Evolutionary conservation across 2,329 filamentous ascomycete species (phyloP), one percentile per base, ranked within the genome.

Genomic region (Chaetomium strumarium): DNA sequence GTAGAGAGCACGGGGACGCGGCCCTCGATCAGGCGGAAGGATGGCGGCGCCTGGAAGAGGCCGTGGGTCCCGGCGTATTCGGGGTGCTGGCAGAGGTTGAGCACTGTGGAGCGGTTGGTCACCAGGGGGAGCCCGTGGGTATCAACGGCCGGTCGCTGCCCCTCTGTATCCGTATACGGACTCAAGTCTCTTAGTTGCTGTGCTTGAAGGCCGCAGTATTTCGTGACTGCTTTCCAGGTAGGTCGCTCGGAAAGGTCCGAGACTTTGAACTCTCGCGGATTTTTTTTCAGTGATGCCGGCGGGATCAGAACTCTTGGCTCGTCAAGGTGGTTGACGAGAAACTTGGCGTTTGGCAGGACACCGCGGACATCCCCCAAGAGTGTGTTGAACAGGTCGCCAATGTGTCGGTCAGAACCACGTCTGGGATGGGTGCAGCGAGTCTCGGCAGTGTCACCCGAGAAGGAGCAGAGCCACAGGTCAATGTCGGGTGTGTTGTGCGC

Each of bases 271-370:
- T 19, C 24, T 11, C n/a, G n/a, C n/a, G n/a, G n/a, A n/a, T n/a
- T 38, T 11, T 3, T 47, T 14, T 11, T n/a, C 20, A 10, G 24
- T 12, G 46, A 13, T 0, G 58, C 55, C 0, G 64, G 66, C 1
- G 65, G 66, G 9, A 69, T 38, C 16, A 77, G 9, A 2, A 75
- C 68, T 3, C 68, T 63, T 1, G 76, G 74, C 55, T 79, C 75
- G 48, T 79, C 75, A 3, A 78, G 62, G 37, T 72, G 68, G 42
- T 77, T 79, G 14, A 77, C 62, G 0, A 77, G 64, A 20, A 78
- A 70, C 8, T 63, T 63, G 10, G 74, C 50, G 29, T 75, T 62
- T 0, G 72, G 70, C n/a, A n/a, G n/a, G 5, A 75, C 41, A 0
- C 46, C 49, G 0, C 12, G 49, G 0, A 68, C 42, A 4, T 58